phyloP scores from a whole-genome alignment of 306 rosid species.

The Alnus rubra region DNA sequence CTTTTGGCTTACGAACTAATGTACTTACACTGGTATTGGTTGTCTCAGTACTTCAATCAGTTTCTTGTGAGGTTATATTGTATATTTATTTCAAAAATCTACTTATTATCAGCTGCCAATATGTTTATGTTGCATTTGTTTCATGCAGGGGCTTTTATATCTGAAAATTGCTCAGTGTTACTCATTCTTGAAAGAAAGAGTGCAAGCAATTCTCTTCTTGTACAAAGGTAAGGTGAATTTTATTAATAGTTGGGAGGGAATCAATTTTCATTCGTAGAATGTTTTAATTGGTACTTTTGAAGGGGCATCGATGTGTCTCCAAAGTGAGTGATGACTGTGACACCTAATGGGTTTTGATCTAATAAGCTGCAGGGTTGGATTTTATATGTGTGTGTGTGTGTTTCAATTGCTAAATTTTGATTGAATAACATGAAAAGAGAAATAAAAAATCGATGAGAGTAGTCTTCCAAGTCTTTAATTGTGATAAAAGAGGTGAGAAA shows the following conservation, averaged over 20 bases:
- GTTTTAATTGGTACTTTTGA: constrained; percentile 10
- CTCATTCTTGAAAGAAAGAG: constrained; percentile 53
- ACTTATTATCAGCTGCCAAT: constrained; percentile 14
- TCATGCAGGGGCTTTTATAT: constrained; percentile 58
- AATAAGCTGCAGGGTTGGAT: neutral
- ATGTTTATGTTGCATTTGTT: constrained; percentile 14
- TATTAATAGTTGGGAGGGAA: neutral
- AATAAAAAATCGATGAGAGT: neutral
- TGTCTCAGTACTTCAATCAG: neutral
- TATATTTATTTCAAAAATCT: constrained; percentile 2
- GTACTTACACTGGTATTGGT: neutral
- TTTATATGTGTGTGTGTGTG: neutral
- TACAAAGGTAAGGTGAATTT: constrained; percentile 54
- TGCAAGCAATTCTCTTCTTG: constrained; percentile 62
- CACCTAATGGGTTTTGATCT: neutral
- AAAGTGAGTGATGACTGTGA: neutral
- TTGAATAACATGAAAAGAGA: neutral
- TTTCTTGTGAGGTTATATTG: neutral
- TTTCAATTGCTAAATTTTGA: neutral
- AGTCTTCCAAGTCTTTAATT: neutral
- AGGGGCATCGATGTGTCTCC: neutral
- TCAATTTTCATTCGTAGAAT: constrained; percentile 4
- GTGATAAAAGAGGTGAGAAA: neutral
- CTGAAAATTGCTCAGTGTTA: constrained; percentile 74
- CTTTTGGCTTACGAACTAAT: neutral